Evolutionary conservation across 108 stramenopile genomes (phyloP), one percentile per base, ranked within the genome.

Genomic region (Cyclotella choctawhatcheeana): DNA sequence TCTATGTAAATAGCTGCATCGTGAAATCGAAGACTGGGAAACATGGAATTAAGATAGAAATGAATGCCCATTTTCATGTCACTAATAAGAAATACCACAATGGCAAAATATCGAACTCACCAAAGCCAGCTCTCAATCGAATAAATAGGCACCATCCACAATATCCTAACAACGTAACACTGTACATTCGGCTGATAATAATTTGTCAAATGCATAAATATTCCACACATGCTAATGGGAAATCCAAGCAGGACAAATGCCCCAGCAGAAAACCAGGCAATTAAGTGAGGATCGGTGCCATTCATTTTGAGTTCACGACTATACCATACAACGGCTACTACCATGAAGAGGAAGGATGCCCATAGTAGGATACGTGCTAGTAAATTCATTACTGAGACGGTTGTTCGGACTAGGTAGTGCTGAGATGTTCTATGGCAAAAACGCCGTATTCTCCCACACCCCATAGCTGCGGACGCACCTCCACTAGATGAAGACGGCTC

Each of bases 101-200:
- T 40, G n/a, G n/a, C n/a, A n/a, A n/a, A n/a, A n/a, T n/a, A n/a
- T n/a, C 12, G n/a, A 27, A 56, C 55, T 56, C 55, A 56, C 55
- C 92, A 91, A 3, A 97, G 81, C 98, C 98, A 98, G 22, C 85
- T 87, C 74, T 93, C 93, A 40, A 98, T 84, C 18, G 88, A 69
- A 74, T 97, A 98, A 30, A 98, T 94, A 8, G 98, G 98, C 0
- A 96, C 96, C 93, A 96, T 96, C 91, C 92, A 96, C 14, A 96
- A 58, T 32, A 96, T 96, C 0, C 96, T 76, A 0, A 94, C 93
- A 52, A 96, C 85, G 62, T 94, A 94, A 17, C 76, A 75, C 80
- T 96, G 96, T 2, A 90, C 82, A 62, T 89, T 74, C 24, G 96
- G 96, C 71, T 93, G 90, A 63, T 93, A 92, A 76, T 94, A 96